Conservation (phyloP, 2,329 filamentous ascomycete genomes). For the Xylaria polymorpha region DNA sequence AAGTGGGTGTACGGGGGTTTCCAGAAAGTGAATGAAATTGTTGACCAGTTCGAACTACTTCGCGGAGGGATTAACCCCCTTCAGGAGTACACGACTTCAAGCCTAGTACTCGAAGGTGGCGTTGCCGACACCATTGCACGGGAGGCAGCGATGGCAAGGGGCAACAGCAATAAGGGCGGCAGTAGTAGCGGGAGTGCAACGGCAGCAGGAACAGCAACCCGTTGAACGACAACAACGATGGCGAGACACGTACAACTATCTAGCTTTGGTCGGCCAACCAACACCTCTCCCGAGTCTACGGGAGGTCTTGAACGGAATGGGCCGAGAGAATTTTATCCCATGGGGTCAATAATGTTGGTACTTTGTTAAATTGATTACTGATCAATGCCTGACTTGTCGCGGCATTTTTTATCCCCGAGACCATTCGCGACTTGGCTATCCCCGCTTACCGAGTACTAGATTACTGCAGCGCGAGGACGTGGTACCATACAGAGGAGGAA, state of each 20-base stretch:
- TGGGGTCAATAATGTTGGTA: not conserved
- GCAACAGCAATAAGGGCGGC: constrained; percentile 3
- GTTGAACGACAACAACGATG: not conserved
- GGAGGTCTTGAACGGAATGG: not conserved
- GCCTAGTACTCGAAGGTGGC: constrained; percentile 35
- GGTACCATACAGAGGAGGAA: constrained; percentile 8
- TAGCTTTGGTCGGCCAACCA: not conserved
- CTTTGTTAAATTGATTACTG: constrained; percentile 34
- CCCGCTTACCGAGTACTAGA: constrained; percentile 16
- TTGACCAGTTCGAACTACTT: constrained; percentile 73
- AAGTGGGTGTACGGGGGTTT: constrained; percentile 77
- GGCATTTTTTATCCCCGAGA: constrained; percentile 9
- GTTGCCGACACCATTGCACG: constrained; percentile 34
- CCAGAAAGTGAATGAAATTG: constrained; percentile 73
- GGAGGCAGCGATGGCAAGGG: constrained; percentile 25
- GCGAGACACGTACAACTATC: not conserved
- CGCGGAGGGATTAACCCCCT: constrained; percentile 33
- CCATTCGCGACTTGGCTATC: constrained; percentile 10
- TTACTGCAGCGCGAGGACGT: constrained; percentile 11
- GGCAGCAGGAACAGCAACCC: constrained; percentile 1
- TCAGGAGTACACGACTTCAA: constrained; percentile 37
- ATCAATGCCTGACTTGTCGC: constrained; percentile 25
- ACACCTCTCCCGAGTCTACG: not conserved
- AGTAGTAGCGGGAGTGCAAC: not conserved
- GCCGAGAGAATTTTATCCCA: not conserved